A percentile compares a stretch with the other conserved stretches of the same genome.
Evolutionary conservation across 352 stramenopile genomes (phyloP).

Genomic region (Pythium rhizo-oryzae): DNA sequence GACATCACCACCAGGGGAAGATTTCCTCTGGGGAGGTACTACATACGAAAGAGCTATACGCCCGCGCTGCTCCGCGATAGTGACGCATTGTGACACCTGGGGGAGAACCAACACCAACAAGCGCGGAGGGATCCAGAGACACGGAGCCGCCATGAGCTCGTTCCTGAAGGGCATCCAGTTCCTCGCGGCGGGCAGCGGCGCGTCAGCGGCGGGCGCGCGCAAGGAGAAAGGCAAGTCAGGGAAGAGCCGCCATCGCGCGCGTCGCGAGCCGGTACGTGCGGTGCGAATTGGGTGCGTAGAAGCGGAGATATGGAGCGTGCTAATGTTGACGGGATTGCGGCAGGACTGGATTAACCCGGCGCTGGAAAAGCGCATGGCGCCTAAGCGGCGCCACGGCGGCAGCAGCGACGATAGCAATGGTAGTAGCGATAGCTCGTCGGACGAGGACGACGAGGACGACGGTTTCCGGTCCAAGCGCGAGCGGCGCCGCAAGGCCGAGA

Average conservation of each 20-base stretch:
- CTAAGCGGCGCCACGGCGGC: conserved; percentile 3
- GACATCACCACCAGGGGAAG: background rate
- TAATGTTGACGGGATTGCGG: background rate
- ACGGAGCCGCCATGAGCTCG: conserved; percentile 20
- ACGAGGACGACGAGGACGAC: conserved; percentile 19
- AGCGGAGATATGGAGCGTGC: background rate
- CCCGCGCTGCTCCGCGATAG: background rate
- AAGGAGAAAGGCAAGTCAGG: conserved; percentile 29
- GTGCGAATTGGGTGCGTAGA: background rate
- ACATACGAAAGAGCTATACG: conserved; percentile 9
- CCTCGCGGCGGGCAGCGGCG: conserved; percentile 37
- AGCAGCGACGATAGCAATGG: conserved; percentile 12
- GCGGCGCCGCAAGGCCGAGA: conserved; percentile 37
- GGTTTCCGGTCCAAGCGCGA: conserved; percentile 30
- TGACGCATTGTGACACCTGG: background rate
- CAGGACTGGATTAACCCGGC: conserved; percentile 50
- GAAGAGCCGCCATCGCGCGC: conserved; percentile 3
- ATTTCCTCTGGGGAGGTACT: conserved; percentile 3
- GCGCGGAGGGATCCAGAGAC: background rate
- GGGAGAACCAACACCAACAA: too few relatives aligned
- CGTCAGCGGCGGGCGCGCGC: conserved; percentile 26
- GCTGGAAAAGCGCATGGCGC: conserved; percentile 39
- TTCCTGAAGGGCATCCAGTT: conserved; percentile 78
- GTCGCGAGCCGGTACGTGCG: conserved; percentile 30
- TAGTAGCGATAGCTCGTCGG: conserved; percentile 10